Conservation (phyloP, 148 eudicot genomes). For the Silene conica region DNA sequence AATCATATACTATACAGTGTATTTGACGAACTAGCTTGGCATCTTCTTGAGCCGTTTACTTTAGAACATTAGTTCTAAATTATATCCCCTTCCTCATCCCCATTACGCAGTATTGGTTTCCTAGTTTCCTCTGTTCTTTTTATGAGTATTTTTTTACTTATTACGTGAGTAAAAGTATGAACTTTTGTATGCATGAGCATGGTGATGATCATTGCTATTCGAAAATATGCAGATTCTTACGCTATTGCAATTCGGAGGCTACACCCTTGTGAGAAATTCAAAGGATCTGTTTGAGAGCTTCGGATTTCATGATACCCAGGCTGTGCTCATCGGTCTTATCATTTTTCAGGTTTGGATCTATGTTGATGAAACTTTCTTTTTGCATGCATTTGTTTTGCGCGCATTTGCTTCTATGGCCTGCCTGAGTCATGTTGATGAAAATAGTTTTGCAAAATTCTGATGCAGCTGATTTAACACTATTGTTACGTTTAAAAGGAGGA, state of each 20-base stretch:
- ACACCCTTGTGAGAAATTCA: slow-evolving; percentile 93
- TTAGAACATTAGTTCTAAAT: not conserved
- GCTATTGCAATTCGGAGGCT: slow-evolving; percentile 92
- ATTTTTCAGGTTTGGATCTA: slow-evolving; percentile 72
- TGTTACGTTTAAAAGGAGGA: too few species aligned
- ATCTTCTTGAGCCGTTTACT: not conserved
- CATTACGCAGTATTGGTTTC: too few species aligned
- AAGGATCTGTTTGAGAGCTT: slow-evolving; percentile 91
- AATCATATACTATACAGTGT: slow-evolving; percentile 8
- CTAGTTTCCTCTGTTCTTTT: too few species aligned
- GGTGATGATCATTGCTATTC: slow-evolving; percentile 1
- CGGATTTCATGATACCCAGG: slow-evolving; percentile 86
- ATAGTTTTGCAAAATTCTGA: too few species aligned
- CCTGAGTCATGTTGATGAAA: not conserved
- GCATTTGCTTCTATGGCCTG: not conserved
- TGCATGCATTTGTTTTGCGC: not conserved
- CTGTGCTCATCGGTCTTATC: slow-evolving; percentile 96
- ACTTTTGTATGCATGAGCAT: not conserved
- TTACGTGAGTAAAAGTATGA: too few species aligned
- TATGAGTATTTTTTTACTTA: too few species aligned
- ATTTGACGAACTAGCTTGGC: not conserved
- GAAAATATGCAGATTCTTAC: slow-evolving; percentile 66
- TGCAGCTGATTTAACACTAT: too few species aligned
- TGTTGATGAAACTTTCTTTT: not conserved
- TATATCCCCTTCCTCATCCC: not conserved